These are phyloP conservation scores for Metschnikowia chrysomelidarum DNA, from an alignment of 805 yeast genomes.

Conservation along the genomic window DNA sequence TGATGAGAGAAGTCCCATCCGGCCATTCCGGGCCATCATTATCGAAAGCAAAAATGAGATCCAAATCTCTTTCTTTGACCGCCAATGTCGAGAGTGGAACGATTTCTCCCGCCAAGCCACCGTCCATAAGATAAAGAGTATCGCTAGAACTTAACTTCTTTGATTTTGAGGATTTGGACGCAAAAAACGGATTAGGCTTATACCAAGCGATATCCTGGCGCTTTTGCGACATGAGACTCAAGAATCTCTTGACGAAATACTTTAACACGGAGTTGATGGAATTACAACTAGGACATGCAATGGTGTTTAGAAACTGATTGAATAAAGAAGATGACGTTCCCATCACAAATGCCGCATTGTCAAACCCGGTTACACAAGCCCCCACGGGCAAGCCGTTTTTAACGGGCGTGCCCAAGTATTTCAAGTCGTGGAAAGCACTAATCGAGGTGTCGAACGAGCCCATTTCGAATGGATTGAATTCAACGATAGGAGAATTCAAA, in stretches of 20 bases:
- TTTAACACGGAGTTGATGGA: slow-evolving; percentile 25
- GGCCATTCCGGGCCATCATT: slow-evolving; percentile 34
- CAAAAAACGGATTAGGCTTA: slow-evolving; percentile 38
- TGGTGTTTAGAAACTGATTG: slow-evolving; percentile 33
- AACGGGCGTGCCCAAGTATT: slow-evolving; percentile 36
- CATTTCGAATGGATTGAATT: slow-evolving; percentile 42
- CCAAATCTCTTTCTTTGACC: slow-evolving; percentile 35
- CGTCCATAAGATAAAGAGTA: slow-evolving; percentile 38
- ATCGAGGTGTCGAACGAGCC: slow-evolving; percentile 42
- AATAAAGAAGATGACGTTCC: slow-evolving; percentile 42
- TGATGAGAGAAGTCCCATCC: slow-evolving; percentile 30
- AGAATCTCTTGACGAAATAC: slow-evolving; percentile 24
- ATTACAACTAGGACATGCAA: slow-evolving; percentile 34
- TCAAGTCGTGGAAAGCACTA: slow-evolving; percentile 36
- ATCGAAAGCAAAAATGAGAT: slow-evolving; percentile 39
- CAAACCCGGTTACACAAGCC: slow-evolving; percentile 34
- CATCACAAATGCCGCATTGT: slow-evolving; percentile 38
- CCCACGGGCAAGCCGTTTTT: slow-evolving; percentile 30
- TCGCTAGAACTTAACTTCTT: slow-evolving; percentile 24
- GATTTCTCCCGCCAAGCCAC: slow-evolving; percentile 39
- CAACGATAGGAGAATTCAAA: slow-evolving; percentile 38
- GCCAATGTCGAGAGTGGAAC: slow-evolving; percentile 34
- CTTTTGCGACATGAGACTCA: slow-evolving; percentile 24
- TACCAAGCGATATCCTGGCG: slow-evolving; percentile 34
- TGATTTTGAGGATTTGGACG: slow-evolving; percentile 29